A percentile compares a stretch with the other conserved stretches of the same genome.
These are phyloP conservation scores for Byssochlamys sp. DNA, from an alignment of 2,329 filamentous ascomycete species.

Conservation along the genomic window DNA sequence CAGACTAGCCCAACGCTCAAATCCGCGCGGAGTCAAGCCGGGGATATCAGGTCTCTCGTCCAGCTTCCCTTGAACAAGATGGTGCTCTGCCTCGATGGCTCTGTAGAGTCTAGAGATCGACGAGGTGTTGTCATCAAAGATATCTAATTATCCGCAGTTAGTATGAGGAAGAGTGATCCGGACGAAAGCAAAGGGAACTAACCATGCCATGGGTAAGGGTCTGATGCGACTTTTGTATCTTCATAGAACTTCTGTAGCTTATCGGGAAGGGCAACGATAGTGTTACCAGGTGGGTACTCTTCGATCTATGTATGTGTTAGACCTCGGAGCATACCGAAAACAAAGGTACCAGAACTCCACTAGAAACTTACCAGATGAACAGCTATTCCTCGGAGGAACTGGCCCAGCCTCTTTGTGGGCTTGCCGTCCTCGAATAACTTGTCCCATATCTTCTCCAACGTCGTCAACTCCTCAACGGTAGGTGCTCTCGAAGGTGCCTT, in stretches of 20 bases:
- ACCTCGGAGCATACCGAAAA: conserved; percentile 2
- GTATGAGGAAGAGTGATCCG: not conserved
- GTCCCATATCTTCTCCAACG: conserved; percentile 67
- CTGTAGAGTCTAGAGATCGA: conserved; percentile 52
- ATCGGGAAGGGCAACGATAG: conserved; percentile 62
- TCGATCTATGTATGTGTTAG: conserved; percentile 47
- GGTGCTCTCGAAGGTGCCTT: conserved; percentile 29
- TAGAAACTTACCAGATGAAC: conserved; percentile 55
- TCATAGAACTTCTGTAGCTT: conserved; percentile 69
- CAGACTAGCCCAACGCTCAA: conserved; percentile 60
- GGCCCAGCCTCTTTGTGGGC: conserved; percentile 57
- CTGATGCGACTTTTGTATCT: conserved; percentile 53
- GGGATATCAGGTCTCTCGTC: conserved; percentile 51
- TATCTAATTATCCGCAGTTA: conserved; percentile 28
- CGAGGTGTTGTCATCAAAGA: conserved; percentile 46
- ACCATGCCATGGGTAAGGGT: conserved; percentile 62
- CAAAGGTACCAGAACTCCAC: too few species aligned
- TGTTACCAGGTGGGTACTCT: conserved; percentile 57
- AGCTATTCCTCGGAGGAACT: conserved; percentile 65
- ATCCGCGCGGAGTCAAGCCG: conserved; percentile 57
- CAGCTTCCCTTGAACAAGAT: conserved; percentile 50
- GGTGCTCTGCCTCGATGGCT: conserved; percentile 48
- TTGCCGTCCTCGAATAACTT: conserved; percentile 59
- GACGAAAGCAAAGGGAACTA: conserved; percentile 17
- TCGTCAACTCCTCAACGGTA: conserved; percentile 43